Percentiles rank a stretch among this genome's conserved stretches.
These are phyloP conservation scores for Paulownia fortunei DNA, from an alignment of 257 asterid species.

Conservation along the genomic window DNA sequence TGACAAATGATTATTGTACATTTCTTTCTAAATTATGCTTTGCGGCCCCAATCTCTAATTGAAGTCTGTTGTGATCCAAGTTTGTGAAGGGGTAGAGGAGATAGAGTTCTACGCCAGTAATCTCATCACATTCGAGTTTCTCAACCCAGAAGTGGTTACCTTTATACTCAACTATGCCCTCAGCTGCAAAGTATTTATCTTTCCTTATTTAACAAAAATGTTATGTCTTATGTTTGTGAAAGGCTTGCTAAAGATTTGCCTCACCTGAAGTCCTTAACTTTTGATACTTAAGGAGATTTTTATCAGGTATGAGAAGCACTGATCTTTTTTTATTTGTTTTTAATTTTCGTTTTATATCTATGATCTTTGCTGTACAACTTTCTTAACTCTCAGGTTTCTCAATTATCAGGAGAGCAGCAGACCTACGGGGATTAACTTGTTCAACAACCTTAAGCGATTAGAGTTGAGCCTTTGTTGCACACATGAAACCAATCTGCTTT, in stretches of 20 bases:
- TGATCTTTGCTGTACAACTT: not conserved
- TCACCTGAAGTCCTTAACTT: not conserved
- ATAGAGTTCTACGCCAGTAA: not conserved
- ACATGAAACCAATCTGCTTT: not conserved
- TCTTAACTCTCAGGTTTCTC: not conserved
- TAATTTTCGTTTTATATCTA: too few relatives aligned
- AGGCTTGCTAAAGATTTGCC: not conserved
- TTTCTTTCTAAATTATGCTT: not conserved
- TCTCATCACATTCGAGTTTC: not conserved
- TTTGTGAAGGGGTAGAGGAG: not conserved
- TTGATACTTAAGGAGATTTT: not conserved
- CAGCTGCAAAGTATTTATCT: not conserved
- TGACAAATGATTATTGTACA: not conserved
- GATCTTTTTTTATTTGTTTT: not conserved
- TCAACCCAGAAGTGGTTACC: not conserved
- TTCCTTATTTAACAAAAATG: too few relatives aligned
- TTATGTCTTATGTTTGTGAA: not conserved
- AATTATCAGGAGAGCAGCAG: not conserved
- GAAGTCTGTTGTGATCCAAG: not conserved
- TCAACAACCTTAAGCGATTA: not conserved
- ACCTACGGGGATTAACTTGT: not conserved
- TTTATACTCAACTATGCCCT: not conserved
- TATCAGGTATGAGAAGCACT: not conserved
- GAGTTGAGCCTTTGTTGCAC: not conserved
- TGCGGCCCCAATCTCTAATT: constrained; percentile 3